Percentiles rank a stretch among this genome's conserved stretches.
These are phyloP conservation scores for Phytophthora citricola DNA, from an alignment of 352 stramenopile species.

Conservation along the genomic window DNA sequence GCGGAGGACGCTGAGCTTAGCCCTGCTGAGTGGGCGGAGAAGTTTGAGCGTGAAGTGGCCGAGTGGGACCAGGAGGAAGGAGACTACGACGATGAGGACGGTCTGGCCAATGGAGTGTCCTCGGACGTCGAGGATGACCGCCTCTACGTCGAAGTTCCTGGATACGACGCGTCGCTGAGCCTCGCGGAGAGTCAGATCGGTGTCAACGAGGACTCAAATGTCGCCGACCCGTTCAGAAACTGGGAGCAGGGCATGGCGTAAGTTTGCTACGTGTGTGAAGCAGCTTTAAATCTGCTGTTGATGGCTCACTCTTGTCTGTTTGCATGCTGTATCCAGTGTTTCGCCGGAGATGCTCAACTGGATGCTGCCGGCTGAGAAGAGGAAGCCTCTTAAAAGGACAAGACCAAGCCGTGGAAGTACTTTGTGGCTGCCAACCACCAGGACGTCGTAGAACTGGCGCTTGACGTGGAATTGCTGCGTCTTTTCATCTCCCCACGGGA, in stretches of 20 bases:
- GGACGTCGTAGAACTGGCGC: slow-evolving; percentile 77
- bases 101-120: neutral
- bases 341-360: slow-evolving; percentile 85
- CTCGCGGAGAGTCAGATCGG: slow-evolving; percentile 58
- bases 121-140: slow-evolving; percentile 64
- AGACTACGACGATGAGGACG: slow-evolving; percentile 17
- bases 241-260: slow-evolving; percentile 70
- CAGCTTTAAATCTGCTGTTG: slow-evolving; percentile 2
- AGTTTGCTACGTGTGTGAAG: slow-evolving; percentile 16
- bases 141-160: slow-evolving; percentile 80
- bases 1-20: slow-evolving; percentile 58
- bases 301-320: slow-evolving; percentile 8
- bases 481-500: slow-evolving; percentile 86
- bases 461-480: slow-evolving; percentile 82
- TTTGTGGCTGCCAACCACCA: slow-evolving; percentile 76
- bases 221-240: slow-evolving; percentile 51
- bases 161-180: slow-evolving; percentile 66
- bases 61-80: slow-evolving; percentile 55
- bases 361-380: slow-evolving; percentile 75
- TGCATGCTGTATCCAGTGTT: slow-evolving; percentile 26
- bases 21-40: slow-evolving; percentile 64
- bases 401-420: slow-evolving; percentile 82
- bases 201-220: slow-evolving; percentile 38
- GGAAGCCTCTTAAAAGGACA: slow-evolving; percentile 62
- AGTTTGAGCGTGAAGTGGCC: slow-evolving; percentile 73